These are phyloP conservation scores for Serendipita sp. DNA, from an alignment of 768 basidiomycete genomes.

Conservation along the genomic window DNA sequence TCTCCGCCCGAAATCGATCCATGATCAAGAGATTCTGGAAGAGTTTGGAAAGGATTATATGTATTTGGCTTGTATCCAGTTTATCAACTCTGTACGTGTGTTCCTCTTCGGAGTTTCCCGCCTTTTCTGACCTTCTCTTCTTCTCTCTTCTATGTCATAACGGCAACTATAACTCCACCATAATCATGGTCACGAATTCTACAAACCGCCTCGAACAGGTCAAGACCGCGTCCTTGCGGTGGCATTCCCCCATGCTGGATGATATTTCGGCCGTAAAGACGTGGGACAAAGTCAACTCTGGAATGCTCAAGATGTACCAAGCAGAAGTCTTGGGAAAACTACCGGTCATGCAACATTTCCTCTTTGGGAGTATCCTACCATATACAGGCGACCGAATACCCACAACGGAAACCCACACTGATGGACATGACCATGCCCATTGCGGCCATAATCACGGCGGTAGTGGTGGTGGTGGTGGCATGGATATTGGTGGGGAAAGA, in stretches of 20 bases:
- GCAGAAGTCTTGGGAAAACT: constrained; percentile 92
- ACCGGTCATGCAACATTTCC: constrained; percentile 90
- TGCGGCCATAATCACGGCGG: constrained; percentile 40
- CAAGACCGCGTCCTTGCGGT: constrained; percentile 85
- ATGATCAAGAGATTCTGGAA: constrained; percentile 78
- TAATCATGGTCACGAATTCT: too few relatives aligned
- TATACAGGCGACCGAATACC: constrained; percentile 40
- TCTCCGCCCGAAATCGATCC: constrained; percentile 81
- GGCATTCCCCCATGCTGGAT: constrained; percentile 99
- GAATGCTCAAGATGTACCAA: constrained; percentile 96
- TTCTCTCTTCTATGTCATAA: background rate
- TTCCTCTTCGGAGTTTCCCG: too few relatives aligned
- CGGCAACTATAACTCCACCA: too few relatives aligned
- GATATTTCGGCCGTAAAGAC: constrained; percentile 90
- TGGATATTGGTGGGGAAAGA: constrained; percentile 8
- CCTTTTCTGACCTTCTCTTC: background rate
- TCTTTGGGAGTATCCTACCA: constrained; percentile 68
- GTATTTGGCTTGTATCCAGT: constrained; percentile 89
- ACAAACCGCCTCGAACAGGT: constrained; percentile 32
- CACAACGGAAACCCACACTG: constrained; percentile 12
- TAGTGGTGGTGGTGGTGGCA: constrained; percentile 15
- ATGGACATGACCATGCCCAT: constrained; percentile 19
- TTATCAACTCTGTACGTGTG: constrained; percentile 73
- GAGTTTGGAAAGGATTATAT: constrained; percentile 89
- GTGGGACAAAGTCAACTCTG: constrained; percentile 92